Evolutionary conservation across 768 basidiomycete genomes (phyloP).

Genomic region (Podaxis rugospora): DNA sequence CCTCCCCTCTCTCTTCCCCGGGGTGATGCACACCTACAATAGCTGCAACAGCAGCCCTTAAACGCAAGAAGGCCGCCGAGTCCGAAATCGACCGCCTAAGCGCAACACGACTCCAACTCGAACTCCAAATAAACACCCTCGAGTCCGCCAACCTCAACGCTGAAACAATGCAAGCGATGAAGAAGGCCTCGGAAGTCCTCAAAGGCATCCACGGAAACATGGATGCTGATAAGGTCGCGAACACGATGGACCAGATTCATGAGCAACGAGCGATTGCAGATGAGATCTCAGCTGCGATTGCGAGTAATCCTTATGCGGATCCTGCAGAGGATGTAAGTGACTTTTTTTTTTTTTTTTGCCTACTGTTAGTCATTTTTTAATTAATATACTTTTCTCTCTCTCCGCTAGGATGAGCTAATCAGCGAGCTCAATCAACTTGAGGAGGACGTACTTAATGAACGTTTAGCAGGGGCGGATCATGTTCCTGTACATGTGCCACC

Average conservation of each 20-base stretch:
- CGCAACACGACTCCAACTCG: constrained; percentile 85
- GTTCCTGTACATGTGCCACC: constrained; percentile 84
- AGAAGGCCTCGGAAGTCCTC: constrained; percentile 88
- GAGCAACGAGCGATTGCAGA: constrained; percentile 91
- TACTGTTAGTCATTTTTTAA: background rate
- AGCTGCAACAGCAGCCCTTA: constrained; percentile 88
- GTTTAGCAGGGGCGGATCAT: constrained; percentile 82
- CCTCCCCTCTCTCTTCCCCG: background rate
- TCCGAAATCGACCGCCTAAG: constrained; percentile 80
- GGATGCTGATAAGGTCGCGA: constrained; percentile 89
- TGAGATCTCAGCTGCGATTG: constrained; percentile 88
- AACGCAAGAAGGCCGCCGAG: constrained; percentile 91
- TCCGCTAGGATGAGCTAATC: constrained; percentile 65
- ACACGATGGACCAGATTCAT: constrained; percentile 79
- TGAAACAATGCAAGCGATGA: constrained; percentile 97
- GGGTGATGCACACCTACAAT: constrained; percentile 7
- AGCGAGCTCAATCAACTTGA: constrained; percentile 84
- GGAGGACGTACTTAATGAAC: constrained; percentile 81
- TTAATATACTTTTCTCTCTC: constrained; percentile 9
- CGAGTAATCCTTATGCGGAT: constrained; percentile 57
- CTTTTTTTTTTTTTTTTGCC: background rate
- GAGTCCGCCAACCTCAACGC: constrained; percentile 97
- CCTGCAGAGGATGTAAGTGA: constrained; percentile 64
- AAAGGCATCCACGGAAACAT: constrained; percentile 85
- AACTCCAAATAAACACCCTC: constrained; percentile 94